phyloP scores from a whole-genome alignment of 768 basidiomycete genomes.

The Xanthoconium purpureum region DNA sequence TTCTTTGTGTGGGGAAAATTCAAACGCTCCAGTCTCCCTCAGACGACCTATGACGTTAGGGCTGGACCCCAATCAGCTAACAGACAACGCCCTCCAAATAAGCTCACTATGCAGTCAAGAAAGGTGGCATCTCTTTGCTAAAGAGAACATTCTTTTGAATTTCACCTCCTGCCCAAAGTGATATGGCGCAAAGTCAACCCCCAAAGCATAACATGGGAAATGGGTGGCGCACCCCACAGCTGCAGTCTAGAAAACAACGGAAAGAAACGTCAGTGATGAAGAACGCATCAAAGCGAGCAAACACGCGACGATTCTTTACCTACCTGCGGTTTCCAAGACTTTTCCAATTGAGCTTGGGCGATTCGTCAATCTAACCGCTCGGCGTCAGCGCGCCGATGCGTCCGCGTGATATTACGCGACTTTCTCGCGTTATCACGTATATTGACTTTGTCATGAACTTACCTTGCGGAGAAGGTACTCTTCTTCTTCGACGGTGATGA shows the following conservation, averaged over 20 bases:
- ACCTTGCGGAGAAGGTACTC: conserved; percentile 76
- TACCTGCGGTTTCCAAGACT: conserved; percentile 34
- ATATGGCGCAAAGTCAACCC: conserved; percentile 1
- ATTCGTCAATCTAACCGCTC: conserved; percentile 61
- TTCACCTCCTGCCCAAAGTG: conserved; percentile 58
- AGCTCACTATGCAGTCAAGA: conserved; percentile 63
- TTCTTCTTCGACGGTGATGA: conserved; percentile 76
- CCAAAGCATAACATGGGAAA: neutral
- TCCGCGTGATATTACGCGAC: neutral
- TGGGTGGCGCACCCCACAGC: conserved; percentile 55
- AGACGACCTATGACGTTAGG: conserved; percentile 77
- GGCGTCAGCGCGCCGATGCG: conserved; percentile 16
- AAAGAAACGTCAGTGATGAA: neutral
- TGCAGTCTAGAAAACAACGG: conserved; percentile 50
- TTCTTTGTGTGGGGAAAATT: conserved; percentile 54
- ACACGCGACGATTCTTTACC: conserved; percentile 4
- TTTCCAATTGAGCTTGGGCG: conserved; percentile 83
- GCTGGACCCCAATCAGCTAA: conserved; percentile 39
- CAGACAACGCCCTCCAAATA: conserved; percentile 2
- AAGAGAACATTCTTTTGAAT: conserved; percentile 67
- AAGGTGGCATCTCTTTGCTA: conserved; percentile 66
- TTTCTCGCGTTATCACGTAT: neutral
- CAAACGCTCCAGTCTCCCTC: conserved; percentile 58
- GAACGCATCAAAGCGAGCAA: neutral
- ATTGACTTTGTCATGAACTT: conserved; percentile 4